These are phyloP conservation scores for Apiotrichum mycotoxinovorans DNA, from an alignment of 1,284 basidiomycete species.

Conservation along the genomic window DNA sequence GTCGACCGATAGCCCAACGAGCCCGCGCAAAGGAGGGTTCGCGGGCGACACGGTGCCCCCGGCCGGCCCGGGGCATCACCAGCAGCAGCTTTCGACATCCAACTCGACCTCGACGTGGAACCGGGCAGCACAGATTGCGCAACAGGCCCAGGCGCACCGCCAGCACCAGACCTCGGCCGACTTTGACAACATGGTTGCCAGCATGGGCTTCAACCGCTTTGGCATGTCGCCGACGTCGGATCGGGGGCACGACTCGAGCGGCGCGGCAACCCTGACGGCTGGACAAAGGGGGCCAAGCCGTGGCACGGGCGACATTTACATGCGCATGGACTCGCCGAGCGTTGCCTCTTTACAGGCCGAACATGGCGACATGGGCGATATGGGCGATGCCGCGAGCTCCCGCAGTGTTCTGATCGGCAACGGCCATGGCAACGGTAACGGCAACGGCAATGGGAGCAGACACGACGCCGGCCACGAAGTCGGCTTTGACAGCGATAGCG, in stretches of 20 bases:
- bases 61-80: not conserved
- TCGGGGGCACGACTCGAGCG: not conserved
- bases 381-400: too few species aligned
- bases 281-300: not conserved
- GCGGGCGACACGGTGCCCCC: too few species aligned
- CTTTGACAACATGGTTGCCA: slow-evolving; percentile 1
- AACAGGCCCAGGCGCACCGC: not conserved
- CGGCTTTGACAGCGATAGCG: not conserved
- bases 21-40: not conserved
- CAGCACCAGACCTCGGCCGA: not conserved
- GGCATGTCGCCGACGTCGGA: not conserved
- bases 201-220: not conserved
- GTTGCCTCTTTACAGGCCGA: not conserved
- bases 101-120: not conserved
- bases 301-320: not conserved
- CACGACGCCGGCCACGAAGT: not conserved
- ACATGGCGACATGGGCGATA: not conserved
- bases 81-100: not conserved
- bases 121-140: not conserved
- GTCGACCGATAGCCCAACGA: not conserved
- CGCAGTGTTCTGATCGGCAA: too few species aligned
- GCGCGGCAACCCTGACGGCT: not conserved
- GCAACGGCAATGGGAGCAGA: not conserved
- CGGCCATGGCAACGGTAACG: not conserved
- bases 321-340: not conserved